Evolutionary conservation across 176 grass and related monocot species (phyloP).

Genomic region (Poa pratensis): DNA sequence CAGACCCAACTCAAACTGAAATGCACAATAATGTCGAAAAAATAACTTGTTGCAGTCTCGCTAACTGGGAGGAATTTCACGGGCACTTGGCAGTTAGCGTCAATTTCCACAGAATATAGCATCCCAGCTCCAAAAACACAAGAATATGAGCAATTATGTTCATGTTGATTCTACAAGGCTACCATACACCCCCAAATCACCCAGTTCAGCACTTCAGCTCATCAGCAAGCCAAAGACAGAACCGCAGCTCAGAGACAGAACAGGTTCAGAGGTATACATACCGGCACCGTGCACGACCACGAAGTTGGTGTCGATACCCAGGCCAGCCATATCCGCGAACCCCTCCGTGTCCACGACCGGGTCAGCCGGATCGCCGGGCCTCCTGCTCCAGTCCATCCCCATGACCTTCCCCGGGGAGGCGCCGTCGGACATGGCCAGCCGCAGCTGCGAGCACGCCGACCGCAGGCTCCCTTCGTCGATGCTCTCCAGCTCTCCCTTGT

Average conservation of each 20-base stretch:
- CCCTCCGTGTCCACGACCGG: constrained; percentile 46
- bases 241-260: not conserved
- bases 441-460: constrained; percentile 75
- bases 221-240: constrained; percentile 8
- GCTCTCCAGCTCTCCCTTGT: constrained; percentile 88
- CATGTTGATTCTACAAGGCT: not conserved
- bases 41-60: not conserved
- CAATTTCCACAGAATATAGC: not conserved
- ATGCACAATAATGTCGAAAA: not conserved
- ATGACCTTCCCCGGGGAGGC: constrained; percentile 37
- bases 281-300: constrained; percentile 91
- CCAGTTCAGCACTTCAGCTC: constrained; percentile 1
- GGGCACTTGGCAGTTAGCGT: not conserved
- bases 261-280: constrained; percentile 38
- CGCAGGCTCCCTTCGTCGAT: constrained; percentile 60
- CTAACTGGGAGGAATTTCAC: not conserved
- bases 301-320: constrained; percentile 72
- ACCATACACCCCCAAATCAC: not conserved
- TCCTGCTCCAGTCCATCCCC: constrained; percentile 89
- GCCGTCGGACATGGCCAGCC: constrained; percentile 70
- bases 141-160: not conserved
- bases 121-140: not conserved
- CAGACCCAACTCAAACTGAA: not conserved
- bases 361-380: constrained; percentile 46
- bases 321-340: constrained; percentile 26